Evolutionary conservation across 2,329 filamentous ascomycete species (phyloP).

Genomic region (Sporothrix brasiliensis): DNA sequence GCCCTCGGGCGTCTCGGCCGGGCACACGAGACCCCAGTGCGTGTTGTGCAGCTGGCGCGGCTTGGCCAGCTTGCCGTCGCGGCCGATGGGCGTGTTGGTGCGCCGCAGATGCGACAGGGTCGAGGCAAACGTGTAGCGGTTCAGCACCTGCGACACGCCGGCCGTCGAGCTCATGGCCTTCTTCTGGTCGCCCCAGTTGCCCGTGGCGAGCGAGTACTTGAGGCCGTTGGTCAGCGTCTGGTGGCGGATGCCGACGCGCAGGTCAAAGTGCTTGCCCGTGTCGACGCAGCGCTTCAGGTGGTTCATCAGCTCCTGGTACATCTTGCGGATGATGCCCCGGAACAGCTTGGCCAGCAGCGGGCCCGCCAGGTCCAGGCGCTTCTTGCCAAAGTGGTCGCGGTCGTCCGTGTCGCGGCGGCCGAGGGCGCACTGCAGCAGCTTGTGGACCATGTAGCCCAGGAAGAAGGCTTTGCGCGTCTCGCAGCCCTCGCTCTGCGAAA

Average conservation of each 20-base stretch:
- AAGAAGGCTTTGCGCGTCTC: constrained; percentile 98
- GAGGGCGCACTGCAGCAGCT: constrained; percentile 88
- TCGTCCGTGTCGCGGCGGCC: constrained; percentile 94
- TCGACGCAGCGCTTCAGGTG: constrained; percentile 94
- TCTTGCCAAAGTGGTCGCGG: constrained; percentile 98
- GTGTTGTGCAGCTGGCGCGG: constrained; percentile 97
- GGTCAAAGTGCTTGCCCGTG: constrained; percentile 82
- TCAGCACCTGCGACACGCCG: constrained; percentile 96
- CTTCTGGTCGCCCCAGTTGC: constrained; percentile 99
- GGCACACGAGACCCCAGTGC: constrained; percentile 96
- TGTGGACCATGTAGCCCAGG: constrained; percentile 98
- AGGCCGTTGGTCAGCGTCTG: constrained; percentile 89
- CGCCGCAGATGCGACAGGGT: constrained; percentile 94
- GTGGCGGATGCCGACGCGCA: constrained; percentile 87
- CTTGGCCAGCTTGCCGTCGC: constrained; percentile 98
- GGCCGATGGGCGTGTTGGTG: constrained; percentile 95
- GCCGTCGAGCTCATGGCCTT: constrained; percentile 94
- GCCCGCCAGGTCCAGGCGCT: constrained; percentile 92
- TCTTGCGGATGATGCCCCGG: constrained; percentile 84
- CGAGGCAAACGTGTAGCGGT: constrained; percentile 95
- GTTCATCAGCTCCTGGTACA: constrained; percentile 86
- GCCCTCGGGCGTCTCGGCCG: constrained; percentile 95
- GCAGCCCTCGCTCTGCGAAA: constrained; percentile 90
- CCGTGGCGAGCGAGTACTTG: constrained; percentile 95
- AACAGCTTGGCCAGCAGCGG: constrained; percentile 96